Percentiles rank a stretch among this genome's conserved stretches.
These are phyloP conservation scores for Penicillium sp. DNA, from an alignment of 2,329 filamentous ascomycete species.

Conservation along the genomic window DNA sequence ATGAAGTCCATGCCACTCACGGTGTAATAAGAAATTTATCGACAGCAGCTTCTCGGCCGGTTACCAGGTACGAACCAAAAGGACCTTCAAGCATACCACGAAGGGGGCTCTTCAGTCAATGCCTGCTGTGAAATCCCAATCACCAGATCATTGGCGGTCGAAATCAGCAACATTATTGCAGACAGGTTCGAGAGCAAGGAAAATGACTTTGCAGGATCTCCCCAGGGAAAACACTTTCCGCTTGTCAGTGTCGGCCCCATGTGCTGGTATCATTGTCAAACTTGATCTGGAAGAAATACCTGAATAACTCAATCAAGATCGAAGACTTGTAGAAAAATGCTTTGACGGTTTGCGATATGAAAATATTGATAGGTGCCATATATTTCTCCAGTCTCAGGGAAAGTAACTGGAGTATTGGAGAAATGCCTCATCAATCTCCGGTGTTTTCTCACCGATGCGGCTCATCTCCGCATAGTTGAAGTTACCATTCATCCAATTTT, in stretches of 20 bases:
- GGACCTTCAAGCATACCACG: background rate
- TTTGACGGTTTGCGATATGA: background rate
- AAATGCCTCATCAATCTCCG: slow-evolving; percentile 21
- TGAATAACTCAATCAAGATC: background rate
- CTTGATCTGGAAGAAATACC: background rate
- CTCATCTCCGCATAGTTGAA: slow-evolving; percentile 26
- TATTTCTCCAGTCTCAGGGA: background rate
- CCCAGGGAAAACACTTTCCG: background rate
- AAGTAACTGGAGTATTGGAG: slow-evolving; percentile 17
- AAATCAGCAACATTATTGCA: background rate
- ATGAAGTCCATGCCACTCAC: background rate
- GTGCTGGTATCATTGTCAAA: background rate
- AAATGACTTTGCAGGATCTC: background rate
- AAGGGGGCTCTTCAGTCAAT: background rate
- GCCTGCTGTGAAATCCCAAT: background rate
- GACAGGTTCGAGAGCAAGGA: background rate
- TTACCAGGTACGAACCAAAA: background rate
- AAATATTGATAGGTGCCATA: background rate
- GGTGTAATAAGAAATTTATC: background rate
- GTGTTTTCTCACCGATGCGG: slow-evolving; percentile 23
- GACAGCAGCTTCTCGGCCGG: background rate
- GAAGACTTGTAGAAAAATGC: background rate
- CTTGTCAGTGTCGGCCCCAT: background rate
- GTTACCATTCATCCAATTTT: slow-evolving; percentile 5
- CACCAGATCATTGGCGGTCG: background rate